These are phyloP conservation scores for Aspergillus quadrilineatus DNA, from an alignment of 2,329 filamentous ascomycete species.

Conservation along the genomic window DNA sequence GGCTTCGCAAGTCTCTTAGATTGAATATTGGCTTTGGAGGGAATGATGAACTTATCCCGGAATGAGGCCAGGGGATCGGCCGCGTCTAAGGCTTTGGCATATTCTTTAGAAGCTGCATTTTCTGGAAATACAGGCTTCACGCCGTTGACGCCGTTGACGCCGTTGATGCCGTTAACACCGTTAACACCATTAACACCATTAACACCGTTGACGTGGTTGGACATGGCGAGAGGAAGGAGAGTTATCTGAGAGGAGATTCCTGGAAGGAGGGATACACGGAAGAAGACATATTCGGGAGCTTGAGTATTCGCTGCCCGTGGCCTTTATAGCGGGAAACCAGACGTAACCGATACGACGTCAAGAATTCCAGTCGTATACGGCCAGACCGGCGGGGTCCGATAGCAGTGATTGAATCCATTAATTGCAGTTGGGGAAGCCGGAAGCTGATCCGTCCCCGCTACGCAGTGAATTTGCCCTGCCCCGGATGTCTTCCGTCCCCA, in stretches of 20 bases:
- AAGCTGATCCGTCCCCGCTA: constrained; percentile 28
- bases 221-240: constrained; percentile 14
- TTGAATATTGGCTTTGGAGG: constrained; percentile 69
- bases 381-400: neutral
- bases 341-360: neutral
- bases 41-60: constrained; percentile 72
- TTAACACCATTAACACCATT: neutral
- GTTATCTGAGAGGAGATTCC: neutral
- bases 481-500: constrained; percentile 10
- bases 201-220: constrained; percentile 11
- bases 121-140: constrained; percentile 32
- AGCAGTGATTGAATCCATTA: neutral
- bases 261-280: neutral
- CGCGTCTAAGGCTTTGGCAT: constrained; percentile 55
- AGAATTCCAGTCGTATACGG: neutral
- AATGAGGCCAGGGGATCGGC: constrained; percentile 61
- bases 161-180: constrained; percentile 7
- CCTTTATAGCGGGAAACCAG: constrained; percentile 8
- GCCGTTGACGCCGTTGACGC: constrained; percentile 1
- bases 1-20: constrained; percentile 57
- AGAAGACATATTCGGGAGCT: neutral
- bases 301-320: neutral
- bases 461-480: neutral
- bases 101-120: constrained; percentile 34
- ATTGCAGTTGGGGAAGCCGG: constrained; percentile 3